Evolutionary conservation across 2,329 filamentous ascomycete genomes (phyloP), one percentile per base, ranked within the genome.

Genomic region (Diaporthe vexans): DNA sequence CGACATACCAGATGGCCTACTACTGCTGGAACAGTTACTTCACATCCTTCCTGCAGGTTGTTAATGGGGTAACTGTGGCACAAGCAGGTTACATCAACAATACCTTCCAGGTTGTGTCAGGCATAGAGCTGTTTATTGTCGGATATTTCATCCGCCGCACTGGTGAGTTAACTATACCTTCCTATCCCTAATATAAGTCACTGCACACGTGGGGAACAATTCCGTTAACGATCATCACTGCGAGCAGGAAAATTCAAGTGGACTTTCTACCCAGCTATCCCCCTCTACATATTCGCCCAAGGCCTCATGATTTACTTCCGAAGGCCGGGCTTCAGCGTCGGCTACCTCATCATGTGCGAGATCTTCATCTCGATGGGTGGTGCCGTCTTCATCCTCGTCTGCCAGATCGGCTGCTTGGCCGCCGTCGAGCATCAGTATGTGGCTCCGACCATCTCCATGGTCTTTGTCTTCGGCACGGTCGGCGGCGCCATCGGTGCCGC

Each of bases 321-420:
- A 35, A 84, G 86, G 73, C 86, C 89, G 52, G 81, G 86, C 40
- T 83, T 83, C 73, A 83, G 85, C 26, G 84, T 91, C 43, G 84
- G 88, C 3, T 88, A 88, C 79, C 83, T 92, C 3, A 80, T 92
- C 78, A 89, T 90, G 82, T 90, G 88, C 17, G 90, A 93, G 79
- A 87, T 93, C 71, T 88, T 92, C 76, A 86, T 92, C 72, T 89
- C 90, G 4, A 86, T 91, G 35, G 89, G 89, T 2, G 90, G 90
- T 2, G 90, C 90, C 33, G 89, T 84, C 35, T 83, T 90, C 13
- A 86, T 90, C 40, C 85, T 90, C 75, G 85, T 85, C 73, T 83
- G 88, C 76, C 87, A 92, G 75, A 87, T 92, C 77, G 88, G 89
- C 7, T 0, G 83, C 81, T 90, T 93, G 83, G 88, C 90, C 0